Evolutionary conservation across 2,329 filamentous ascomycete species (phyloP).

Genomic region (Pseudocercospora eumusae): DNA sequence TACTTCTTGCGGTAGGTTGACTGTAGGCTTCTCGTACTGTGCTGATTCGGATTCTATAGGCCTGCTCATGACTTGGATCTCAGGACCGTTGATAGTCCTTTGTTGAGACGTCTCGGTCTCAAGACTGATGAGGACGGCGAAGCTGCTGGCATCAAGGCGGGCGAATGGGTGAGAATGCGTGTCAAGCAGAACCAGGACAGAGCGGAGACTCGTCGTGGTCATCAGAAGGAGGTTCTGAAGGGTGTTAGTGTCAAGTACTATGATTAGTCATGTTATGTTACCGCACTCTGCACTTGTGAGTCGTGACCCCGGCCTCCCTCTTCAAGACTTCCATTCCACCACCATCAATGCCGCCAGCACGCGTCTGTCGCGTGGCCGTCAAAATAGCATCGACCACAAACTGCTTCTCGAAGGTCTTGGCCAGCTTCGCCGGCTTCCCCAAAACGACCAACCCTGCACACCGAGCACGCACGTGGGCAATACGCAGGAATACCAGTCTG

Average conservation of each 20-base stretch:
- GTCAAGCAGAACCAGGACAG: slow-evolving; percentile 36
- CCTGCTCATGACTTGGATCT: slow-evolving; percentile 34
- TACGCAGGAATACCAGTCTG: background rate
- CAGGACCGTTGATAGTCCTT: slow-evolving; percentile 35
- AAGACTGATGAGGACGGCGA: slow-evolving; percentile 26
- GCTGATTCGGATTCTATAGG: slow-evolving; percentile 17
- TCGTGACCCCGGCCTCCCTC: background rate
- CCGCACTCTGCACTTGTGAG: background rate
- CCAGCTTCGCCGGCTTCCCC: background rate
- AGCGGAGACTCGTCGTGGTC: slow-evolving; percentile 24
- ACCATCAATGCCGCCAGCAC: background rate
- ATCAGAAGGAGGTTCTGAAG: slow-evolving; percentile 35
- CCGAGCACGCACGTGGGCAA: background rate
- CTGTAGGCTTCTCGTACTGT: background rate
- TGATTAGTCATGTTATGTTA: no score
- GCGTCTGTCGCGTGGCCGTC: background rate
- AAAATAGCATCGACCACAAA: background rate
- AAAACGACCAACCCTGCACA: background rate
- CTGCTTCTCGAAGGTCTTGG: slow-evolving; percentile 5
- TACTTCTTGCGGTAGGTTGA: slow-evolving; percentile 42
- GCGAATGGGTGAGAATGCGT: slow-evolving; percentile 34
- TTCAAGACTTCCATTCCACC: background rate
- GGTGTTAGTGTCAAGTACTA: slow-evolving; percentile 40
- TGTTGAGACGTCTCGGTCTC: slow-evolving; percentile 31
- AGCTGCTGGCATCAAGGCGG: slow-evolving; percentile 32